Evolutionary conservation across 225 moss, liverwort and hornwort species (phyloP), one percentile per base, ranked within the genome.

Genomic region (Physcomitrellopsis africana): DNA sequence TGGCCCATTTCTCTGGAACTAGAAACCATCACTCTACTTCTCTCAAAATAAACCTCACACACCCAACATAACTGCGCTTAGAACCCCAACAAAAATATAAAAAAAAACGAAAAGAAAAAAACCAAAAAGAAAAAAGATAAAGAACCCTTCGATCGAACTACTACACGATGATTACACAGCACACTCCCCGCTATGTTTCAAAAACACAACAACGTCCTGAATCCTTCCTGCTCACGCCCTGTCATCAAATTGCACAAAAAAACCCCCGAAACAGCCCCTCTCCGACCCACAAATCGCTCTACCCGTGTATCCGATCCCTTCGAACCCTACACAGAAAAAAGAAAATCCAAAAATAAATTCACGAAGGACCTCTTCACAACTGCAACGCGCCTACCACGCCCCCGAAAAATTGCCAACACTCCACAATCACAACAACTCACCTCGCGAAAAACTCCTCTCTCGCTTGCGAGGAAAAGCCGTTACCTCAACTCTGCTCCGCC

Each of bases 401-500:
- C 48, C 48, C 11, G 12, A 49, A 49, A 49, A 37, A 37, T 37
- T 37, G 32, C 32, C 32, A 2, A 37, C 32, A 37, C 32, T 37
- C 32, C 32, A 37, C 32, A 37, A 7, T 37, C 32, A 37, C 32
- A 37, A 7, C 32, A 37, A 37, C 32, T 37, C 32, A 37, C 32
- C 32, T 37, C 32, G 5, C 48, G 12, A 49, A 15, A 49, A 49
- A 49, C 7, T 2, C 48, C 48, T 49, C 12, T 15, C 11, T 11
- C 48, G 32, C 48, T 11, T 5, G 48, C 48, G 15, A 13, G 3
- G 48, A 13, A 60, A 60, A 24, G 4, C 49, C 29, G 53, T 19
- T 77, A 77, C 77, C 77, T 71, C 70, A 77, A 32, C 18, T 56
- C 46, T 14, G 57, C 48, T n/a, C 18, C 14, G 55, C 63, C 77